Percentiles rank a stretch among this genome's conserved stretches.
These are phyloP conservation scores for Tolypocladium ophioglossoides DNA, from an alignment of 2,329 filamentous ascomycete species.

Conservation along the genomic window DNA sequence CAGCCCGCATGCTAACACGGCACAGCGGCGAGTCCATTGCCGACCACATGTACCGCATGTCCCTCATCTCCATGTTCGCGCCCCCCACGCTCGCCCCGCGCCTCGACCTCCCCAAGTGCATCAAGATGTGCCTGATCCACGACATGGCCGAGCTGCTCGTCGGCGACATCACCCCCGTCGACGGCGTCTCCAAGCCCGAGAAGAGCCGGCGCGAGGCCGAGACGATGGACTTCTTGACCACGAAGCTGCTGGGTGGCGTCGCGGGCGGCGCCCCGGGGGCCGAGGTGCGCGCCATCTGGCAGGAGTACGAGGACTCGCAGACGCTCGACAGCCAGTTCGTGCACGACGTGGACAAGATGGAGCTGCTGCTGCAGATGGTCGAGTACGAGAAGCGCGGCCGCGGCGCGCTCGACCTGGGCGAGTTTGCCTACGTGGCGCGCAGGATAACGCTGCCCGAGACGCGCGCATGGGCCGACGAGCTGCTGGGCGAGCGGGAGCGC, in stretches of 20 bases:
- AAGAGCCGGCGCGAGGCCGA: conserved; percentile 79
- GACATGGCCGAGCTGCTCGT: conserved; percentile 96
- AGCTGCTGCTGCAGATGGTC: conserved; percentile 87
- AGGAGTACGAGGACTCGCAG: conserved; percentile 85
- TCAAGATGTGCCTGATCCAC: conserved; percentile 91
- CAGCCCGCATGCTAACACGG: background rate
- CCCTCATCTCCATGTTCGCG: conserved; percentile 86
- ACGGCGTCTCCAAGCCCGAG: conserved; percentile 74
- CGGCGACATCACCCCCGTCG: conserved; percentile 91
- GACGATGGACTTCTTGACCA: conserved; percentile 86
- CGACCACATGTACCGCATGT: conserved; percentile 99
- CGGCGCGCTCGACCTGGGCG: conserved; percentile 62
- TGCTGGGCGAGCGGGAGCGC: conserved; percentile 63
- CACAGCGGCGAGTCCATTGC: conserved; percentile 75
- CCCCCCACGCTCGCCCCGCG: conserved; percentile 60
- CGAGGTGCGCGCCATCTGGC: conserved; percentile 73
- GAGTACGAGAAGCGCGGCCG: conserved; percentile 77
- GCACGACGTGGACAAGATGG: conserved; percentile 96
- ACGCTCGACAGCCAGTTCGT: conserved; percentile 84
- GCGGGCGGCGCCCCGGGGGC: conserved; percentile 57
- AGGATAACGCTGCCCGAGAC: conserved; percentile 69
- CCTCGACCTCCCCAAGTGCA: conserved; percentile 74
- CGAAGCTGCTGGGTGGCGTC: conserved; percentile 61
- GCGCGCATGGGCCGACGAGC: conserved; percentile 64
- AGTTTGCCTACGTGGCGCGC: conserved; percentile 72